Base-by-base conservation (phyloP, 225 moss, liverwort and hornwort species). In the Anthoceros angustus region DNA sequence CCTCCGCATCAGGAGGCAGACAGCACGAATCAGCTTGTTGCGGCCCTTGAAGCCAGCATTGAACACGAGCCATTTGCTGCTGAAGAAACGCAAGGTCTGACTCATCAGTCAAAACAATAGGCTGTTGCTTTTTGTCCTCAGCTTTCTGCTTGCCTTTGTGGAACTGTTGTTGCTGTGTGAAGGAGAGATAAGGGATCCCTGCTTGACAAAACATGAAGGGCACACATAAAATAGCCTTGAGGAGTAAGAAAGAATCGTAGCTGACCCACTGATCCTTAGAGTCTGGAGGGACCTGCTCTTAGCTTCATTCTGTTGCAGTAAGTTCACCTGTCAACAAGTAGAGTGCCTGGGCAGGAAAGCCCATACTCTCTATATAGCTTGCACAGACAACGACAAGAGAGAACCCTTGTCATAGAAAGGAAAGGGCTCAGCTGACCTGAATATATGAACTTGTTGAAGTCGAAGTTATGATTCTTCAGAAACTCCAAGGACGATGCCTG, bases 401-500 rank as follows among this genome's bases (percentile, higher is more conserved):
- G 32, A 46, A 46, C 2, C 16, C 45, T 16, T 46, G 16, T 46
- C 12, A 11, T 46, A 11, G 11, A 15, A 21, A 5, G 15, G 69
- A 23, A 20, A 12, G 16, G 42, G n/a, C 48, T 65, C 63, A 42
- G 11, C 82, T 75, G 43, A 88, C 94, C 86, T 67, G 69, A 82
- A 72, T 78, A 82, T 42, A 95, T 83, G 45, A 88, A 86, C 73
- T 87, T 88, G 71, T 95, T 95, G 78, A 95, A 95, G 71, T 91
- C 85, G 69, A 95, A 95, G 66, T 77, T 76, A 73, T 91, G 85
- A 41, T 95, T 88, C 25, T 86, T 79, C 67, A 95, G 80, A 68
- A 95, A 95, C 77, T 88, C 91, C 79, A 95, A 77, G 49, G 91
- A 95, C n/a, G 79, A 76, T 43, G 94, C 86, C 82, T 95, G 83